A percentile compares a stretch with the other conserved stretches of the same genome.
Evolutionary conservation across 257 asterid species (phyloP).

Genomic region (Nicotiana tomentosiformis): DNA sequence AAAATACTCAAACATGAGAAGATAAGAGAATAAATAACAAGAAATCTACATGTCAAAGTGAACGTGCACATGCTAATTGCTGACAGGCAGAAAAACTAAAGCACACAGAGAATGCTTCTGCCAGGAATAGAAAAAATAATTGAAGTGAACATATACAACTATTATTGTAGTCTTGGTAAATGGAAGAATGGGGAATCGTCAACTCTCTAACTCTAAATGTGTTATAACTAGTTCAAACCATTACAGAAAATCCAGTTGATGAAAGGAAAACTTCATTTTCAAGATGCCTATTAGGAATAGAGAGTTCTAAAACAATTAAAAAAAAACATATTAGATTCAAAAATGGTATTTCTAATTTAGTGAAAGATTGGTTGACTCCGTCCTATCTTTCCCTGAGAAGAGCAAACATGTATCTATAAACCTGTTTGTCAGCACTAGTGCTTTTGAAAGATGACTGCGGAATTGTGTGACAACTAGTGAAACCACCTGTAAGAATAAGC

Average conservation of each 20-base stretch:
- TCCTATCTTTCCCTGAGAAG: not conserved
- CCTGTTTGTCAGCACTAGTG: constrained; percentile 94
- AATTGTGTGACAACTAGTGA: constrained; percentile 73
- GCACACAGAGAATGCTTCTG: not conserved
- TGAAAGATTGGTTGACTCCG: too few species aligned
- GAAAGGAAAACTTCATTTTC: not conserved
- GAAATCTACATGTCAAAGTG: not conserved
- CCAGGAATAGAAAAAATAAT: not conserved
- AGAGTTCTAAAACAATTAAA: not conserved
- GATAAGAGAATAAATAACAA: not conserved
- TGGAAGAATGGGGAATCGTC: not conserved
- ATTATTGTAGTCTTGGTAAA: not conserved
- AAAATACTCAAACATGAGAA: not conserved
- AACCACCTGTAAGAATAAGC: constrained; percentile 53
- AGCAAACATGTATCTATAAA: constrained; percentile 14
- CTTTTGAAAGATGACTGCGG: constrained; percentile 85
- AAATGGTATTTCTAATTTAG: too few species aligned
- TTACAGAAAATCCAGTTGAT: not conserved
- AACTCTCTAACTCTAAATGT: not conserved
- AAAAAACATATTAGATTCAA: too few species aligned
- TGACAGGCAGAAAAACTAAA: not conserved
- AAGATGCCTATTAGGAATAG: not conserved
- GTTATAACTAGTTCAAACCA: not conserved
- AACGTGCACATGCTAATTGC: not conserved
- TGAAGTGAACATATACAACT: not conserved